Conservation (phyloP, 1,139 yeast genomes). For the Meyerozyma smithsonii region DNA sequence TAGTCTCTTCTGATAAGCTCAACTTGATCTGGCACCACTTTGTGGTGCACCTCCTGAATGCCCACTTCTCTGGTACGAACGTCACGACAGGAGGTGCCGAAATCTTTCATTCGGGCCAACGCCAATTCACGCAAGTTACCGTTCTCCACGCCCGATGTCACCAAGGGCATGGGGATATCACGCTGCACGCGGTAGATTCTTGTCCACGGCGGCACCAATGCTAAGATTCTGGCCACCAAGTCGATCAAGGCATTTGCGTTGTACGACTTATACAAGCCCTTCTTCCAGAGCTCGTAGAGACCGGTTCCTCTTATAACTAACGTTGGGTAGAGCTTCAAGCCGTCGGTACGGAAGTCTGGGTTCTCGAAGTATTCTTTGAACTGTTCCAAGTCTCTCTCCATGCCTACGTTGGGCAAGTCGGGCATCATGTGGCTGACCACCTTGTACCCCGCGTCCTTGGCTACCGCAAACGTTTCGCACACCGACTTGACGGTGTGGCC, state of each 20-base stretch:
- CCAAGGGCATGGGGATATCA: slow-evolving; percentile 99
- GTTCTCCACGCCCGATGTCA: slow-evolving; percentile 96
- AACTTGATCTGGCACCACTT: slow-evolving; percentile 95
- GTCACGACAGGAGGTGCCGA: slow-evolving; percentile 93
- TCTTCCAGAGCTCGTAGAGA: slow-evolving; percentile 93
- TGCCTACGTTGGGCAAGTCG: slow-evolving; percentile 95
- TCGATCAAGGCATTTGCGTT: slow-evolving; percentile 93
- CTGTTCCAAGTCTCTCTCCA: slow-evolving; percentile 96
- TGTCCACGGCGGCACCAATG: slow-evolving; percentile 99
- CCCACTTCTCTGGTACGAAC: slow-evolving; percentile 99
- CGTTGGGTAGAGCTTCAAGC: slow-evolving; percentile 92
- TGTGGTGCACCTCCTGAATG: slow-evolving; percentile 95
- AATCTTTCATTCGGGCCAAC: slow-evolving; percentile 94
- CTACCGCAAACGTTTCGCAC: slow-evolving; percentile 90
- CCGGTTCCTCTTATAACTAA: slow-evolving; percentile 98
- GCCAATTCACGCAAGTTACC: slow-evolving; percentile 96
- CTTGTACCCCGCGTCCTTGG: slow-evolving; percentile 97
- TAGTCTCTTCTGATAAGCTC: slow-evolving; percentile 94
- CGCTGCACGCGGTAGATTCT: slow-evolving; percentile 97
- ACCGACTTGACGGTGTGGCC: slow-evolving; percentile 98
- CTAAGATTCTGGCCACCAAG: slow-evolving; percentile 89
- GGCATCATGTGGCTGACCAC: slow-evolving; percentile 99
- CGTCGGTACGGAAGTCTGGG: slow-evolving; percentile 96
- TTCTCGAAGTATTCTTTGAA: slow-evolving; percentile 94
- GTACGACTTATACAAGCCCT: slow-evolving; percentile 89